Percentiles rank a stretch among this genome's conserved stretches.
Conservation (phyloP, 1,139 yeast genomes). For the Suhomyces choctaworum region DNA sequence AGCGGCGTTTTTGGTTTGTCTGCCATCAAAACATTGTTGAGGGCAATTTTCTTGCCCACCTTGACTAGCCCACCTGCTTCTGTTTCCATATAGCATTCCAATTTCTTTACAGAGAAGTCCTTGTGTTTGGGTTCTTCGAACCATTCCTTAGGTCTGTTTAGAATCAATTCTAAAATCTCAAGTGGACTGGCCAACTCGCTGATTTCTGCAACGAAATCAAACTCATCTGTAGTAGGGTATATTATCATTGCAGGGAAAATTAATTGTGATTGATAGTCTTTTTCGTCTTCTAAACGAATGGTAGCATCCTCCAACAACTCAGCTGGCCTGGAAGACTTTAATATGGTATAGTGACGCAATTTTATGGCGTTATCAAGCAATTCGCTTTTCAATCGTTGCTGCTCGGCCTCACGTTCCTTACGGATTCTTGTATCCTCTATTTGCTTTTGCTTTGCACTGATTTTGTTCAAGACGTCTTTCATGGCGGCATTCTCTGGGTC, state of each 20-base stretch:
- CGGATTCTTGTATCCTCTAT: constrained; percentile 31
- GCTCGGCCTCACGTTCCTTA: constrained; percentile 36
- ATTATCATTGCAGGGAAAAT: constrained; percentile 77
- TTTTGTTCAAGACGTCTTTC: constrained; percentile 38
- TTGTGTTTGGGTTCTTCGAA: constrained; percentile 63
- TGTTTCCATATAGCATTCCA: constrained; percentile 83
- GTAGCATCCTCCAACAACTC: constrained; percentile 49
- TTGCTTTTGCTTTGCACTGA: constrained; percentile 41
- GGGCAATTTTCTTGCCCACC: constrained; percentile 73
- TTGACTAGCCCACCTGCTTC: constrained; percentile 80
- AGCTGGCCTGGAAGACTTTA: constrained; percentile 53
- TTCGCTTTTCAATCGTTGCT: constrained; percentile 29
- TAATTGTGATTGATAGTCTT: constrained; percentile 76
- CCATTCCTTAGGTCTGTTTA: constrained; percentile 71
- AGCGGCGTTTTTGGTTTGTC: constrained; percentile 70
- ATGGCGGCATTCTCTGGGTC: constrained; percentile 62
- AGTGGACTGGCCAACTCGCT: constrained; percentile 67
- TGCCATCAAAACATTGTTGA: constrained; percentile 64
- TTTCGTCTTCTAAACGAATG: constrained; percentile 62
- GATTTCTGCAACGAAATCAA: constrained; percentile 75
- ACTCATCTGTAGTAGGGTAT: constrained; percentile 83
- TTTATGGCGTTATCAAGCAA: constrained; percentile 55
- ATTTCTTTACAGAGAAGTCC: constrained; percentile 56
- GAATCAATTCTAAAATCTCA: constrained; percentile 56
- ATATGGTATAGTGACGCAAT: constrained; percentile 52